Base-by-base conservation (phyloP, 768 basidiomycete genomes). In the Auricularia auricula-judae region DNA sequence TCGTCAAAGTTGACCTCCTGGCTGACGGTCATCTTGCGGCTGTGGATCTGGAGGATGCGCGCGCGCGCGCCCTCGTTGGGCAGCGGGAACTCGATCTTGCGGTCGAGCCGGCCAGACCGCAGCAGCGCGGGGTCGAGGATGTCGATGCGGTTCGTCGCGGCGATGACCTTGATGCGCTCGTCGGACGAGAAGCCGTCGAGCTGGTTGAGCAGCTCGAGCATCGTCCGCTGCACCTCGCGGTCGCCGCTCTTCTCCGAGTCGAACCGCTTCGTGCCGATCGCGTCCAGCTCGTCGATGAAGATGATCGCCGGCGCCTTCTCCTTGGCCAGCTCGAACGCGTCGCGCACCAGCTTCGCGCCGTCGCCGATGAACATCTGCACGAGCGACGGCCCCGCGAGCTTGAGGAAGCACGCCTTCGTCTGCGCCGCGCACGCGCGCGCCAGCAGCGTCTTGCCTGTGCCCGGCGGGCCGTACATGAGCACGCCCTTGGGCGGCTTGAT, bases 321-420 rank as follows among this genome's bases (percentile, higher is more conserved):
- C 76, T 98, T 98, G 18, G 97, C 97, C 58, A 99, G 82, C 58
- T 95, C 94, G 73, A 99, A 98, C 3, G 96, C 96, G 71, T 99
- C 97, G 58, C 97, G 91, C 23, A 99, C 97, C 62, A 99, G 86
- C 75, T 98, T 98, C 63, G 97, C 97, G 71, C 97, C 97, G 74
- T 98, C 97, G 76, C 97, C 97, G 69, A 99, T 99, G 76, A 96
- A 99, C 97, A 98, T 99, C 76, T 99, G 97, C 12, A 99, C 97
- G 62, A 99, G 84, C 62, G 95, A 95, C 33, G 97, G 96, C 21
- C 93, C 97, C 42, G 97, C 97, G 34, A 99, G 85, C 76, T 99
- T 98, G 68, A 99, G 84, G 74, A 96, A 99, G 75, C 96, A 98
- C 7, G 97, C 97, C 68, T 96, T 91, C 58, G 97, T 98, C 70